Evolutionary conservation across 2,329 filamentous ascomycete genomes (phyloP), one percentile per base, ranked within the genome.

Genomic region (Incumbomyces lentus): DNA sequence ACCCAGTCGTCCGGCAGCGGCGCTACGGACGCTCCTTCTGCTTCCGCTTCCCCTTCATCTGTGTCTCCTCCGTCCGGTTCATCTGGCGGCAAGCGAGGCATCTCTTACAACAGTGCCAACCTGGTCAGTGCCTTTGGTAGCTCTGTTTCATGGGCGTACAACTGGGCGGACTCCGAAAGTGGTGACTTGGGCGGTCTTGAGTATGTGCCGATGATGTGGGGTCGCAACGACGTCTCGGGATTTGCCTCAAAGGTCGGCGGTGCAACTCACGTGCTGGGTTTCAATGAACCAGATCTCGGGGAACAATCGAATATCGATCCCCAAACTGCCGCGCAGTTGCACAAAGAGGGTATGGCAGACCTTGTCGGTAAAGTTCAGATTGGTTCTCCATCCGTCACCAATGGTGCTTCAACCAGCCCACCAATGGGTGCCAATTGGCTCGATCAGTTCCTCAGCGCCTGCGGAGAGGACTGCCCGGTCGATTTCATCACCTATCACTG

Each of bases 171-270:
- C 38, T 49, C 50, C 17, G 35, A 58, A 18, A 53, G 49, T 26
- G 66, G 67, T 14, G 39, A 31, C 5, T 50, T 66, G 4, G 49
- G 50, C 3, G 58, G 59, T 19, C 56, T 66, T 43, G 66, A 71
- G 44, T 72, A 59, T 52, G 62, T 70, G 8, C 68, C 69, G 26
- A 68, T 69, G 64, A 62, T 70, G 49, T 71, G 68, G 68, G 57
- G 54, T 12, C 39, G 56, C 18, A 44, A 56, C 8, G 60, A 60
- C 40, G 55, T 40, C 6, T 32, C 35, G 3, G 35, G 35, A 18
- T 46, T 34, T 34, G 40, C 47, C 1, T 44, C 49, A 1, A 60
- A 66, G 46, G 54, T 62, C 30, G 59, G 69, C 8, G 54, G 58
- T 26, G 56, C 57, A 19, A 57, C 52, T 19, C 63, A 67, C 49